A percentile compares a stretch with the other conserved stretches of the same genome.
Conservation (phyloP, 495 filamentous ascomycete species). For the Polyplosphaeria fusca region DNA sequence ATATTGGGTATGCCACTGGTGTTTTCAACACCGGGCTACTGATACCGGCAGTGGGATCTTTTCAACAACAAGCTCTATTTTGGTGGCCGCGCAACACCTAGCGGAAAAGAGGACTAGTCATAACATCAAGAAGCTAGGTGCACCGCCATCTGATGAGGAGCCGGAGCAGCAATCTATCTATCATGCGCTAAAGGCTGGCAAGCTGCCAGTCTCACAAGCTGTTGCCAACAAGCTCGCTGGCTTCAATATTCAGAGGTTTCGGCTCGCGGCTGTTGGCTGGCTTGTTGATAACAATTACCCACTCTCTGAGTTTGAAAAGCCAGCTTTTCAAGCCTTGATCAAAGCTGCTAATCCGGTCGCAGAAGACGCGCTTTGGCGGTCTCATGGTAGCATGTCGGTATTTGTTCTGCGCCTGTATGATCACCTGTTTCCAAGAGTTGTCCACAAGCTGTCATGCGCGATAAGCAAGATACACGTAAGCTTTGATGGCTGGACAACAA, state of each 20-base stretch:
- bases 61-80: neutral
- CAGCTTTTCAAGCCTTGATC: neutral
- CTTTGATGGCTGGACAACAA: slow-evolving; percentile 8
- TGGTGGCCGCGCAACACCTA: neutral
- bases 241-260: neutral
- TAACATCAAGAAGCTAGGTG: neutral
- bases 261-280: neutral
- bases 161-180: neutral
- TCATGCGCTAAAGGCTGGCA: too few species aligned
- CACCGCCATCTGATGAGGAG: neutral
- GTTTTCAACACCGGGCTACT: neutral
- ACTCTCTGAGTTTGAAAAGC: neutral
- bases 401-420: neutral
- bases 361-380: neutral
- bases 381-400: neutral
- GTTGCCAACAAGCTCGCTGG: neutral
- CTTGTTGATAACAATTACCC: slow-evolving; percentile 8
- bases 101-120: neutral
- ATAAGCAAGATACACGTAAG: slow-evolving; percentile 9
- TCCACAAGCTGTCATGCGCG: neutral
- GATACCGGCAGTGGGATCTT: neutral
- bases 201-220: neutral
- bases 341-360: neutral
- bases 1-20: neutral
- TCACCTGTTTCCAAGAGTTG: neutral